Evolutionary conservation across 176 grass and related monocot genomes (phyloP).

Genomic region (Ananas comosus): DNA sequence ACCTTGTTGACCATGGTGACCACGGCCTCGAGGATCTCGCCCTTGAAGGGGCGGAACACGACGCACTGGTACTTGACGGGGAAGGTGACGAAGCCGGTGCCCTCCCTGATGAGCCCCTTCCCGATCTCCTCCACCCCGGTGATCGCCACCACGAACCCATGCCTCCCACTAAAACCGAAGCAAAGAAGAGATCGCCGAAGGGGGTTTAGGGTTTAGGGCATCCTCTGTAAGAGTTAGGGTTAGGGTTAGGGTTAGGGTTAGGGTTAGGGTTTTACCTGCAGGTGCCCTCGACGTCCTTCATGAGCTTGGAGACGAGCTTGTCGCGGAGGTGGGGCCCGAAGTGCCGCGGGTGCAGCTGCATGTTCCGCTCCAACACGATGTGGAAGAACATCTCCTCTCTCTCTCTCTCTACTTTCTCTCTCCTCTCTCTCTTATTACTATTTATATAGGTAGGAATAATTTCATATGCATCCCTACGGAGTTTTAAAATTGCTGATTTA

Average conservation of each 20-base stretch:
- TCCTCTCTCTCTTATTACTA: not conserved
- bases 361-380: constrained; percentile 90
- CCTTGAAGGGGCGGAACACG: constrained; percentile 93
- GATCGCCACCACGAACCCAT: constrained; percentile 97
- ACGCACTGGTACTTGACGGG: constrained; percentile 98
- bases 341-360: constrained; percentile 95
- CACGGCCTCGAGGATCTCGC: constrained; percentile 90
- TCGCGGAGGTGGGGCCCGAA: constrained; percentile 91
- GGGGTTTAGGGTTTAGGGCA: constrained; percentile 15
- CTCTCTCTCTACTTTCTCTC: not conserved
- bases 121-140: constrained; percentile 94
- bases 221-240: not conserved
- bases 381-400: constrained; percentile 81
- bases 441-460: too few relatives aligned
- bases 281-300: constrained; percentile 98
- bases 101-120: constrained; percentile 91
- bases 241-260: not conserved
- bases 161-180: constrained; percentile 45
- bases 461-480: too few relatives aligned
- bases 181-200: not conserved
- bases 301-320: constrained; percentile 93
- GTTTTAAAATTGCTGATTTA: too few relatives aligned
- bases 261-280: constrained; percentile 46
- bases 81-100: constrained; percentile 92
- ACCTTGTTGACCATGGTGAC: constrained; percentile 99